These are phyloP conservation scores for Raffaelea albimanens DNA, from an alignment of 2,329 filamentous ascomycete genomes.

Conservation along the genomic window DNA sequence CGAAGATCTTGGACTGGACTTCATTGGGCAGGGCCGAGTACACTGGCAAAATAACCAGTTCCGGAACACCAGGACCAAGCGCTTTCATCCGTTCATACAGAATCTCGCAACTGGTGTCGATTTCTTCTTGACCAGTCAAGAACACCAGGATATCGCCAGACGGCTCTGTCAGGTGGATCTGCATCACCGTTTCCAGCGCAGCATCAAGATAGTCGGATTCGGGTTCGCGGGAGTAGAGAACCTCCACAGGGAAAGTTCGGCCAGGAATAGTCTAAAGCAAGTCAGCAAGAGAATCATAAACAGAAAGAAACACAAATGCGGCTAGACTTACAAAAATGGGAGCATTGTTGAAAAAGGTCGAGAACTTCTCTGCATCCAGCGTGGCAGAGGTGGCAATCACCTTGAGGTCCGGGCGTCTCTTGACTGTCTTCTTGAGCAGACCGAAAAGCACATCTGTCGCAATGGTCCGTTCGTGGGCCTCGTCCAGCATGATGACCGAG, in stretches of 20 bases:
- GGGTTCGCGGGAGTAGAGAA: constrained; percentile 90
- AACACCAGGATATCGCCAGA: constrained; percentile 93
- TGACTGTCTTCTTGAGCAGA: constrained; percentile 84
- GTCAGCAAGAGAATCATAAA: not conserved
- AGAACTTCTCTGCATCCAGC: constrained; percentile 95
- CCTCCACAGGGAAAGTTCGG: constrained; percentile 88
- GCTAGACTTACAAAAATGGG: constrained; percentile 60
- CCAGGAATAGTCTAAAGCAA: constrained; percentile 65
- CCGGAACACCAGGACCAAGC: constrained; percentile 79
- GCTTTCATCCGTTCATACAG: constrained; percentile 94
- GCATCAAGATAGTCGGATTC: constrained; percentile 94
- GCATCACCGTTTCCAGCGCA: constrained; percentile 93
- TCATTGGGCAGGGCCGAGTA: constrained; percentile 90
- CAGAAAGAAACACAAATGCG: not conserved
- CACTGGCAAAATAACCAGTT: constrained; percentile 88
- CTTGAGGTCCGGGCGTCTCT: constrained; percentile 77
- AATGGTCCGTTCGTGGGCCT: constrained; percentile 95
- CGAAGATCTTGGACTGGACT: constrained; percentile 90
- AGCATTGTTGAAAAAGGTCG: constrained; percentile 87
- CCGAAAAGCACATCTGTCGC: constrained; percentile 91
- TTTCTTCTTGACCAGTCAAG: constrained; percentile 94
- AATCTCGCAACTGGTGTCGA: constrained; percentile 86
- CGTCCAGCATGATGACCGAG: constrained; percentile 95
- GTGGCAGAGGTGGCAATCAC: constrained; percentile 96
- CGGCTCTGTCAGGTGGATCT: constrained; percentile 90